phyloP scores from a whole-genome alignment of 1,284 basidiomycete genomes.

The Lentinula novae-zelandiae region DNA sequence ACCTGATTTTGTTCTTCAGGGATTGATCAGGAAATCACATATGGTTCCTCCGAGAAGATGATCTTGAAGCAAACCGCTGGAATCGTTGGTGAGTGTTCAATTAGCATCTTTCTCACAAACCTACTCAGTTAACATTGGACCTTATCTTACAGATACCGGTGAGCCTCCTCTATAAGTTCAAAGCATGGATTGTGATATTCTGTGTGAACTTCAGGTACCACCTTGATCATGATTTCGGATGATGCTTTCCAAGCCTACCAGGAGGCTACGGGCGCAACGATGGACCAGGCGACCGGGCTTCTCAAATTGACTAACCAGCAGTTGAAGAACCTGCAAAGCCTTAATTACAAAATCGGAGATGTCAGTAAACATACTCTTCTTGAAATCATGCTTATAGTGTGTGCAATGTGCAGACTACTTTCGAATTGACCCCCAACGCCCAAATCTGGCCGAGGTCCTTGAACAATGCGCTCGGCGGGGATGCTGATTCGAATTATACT shows the following conservation, averaged over 20 bases:
- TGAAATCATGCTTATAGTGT: not conserved
- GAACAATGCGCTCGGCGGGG: slow-evolving; percentile 39
- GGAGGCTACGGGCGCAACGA: slow-evolving; percentile 38
- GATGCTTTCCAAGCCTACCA: slow-evolving; percentile 46
- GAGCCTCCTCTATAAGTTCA: not conserved
- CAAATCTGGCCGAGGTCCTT: slow-evolving; percentile 51
- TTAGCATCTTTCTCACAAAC: not conserved
- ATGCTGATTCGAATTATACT: slow-evolving; percentile 37
- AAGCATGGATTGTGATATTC: not conserved
- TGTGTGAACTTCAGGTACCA: slow-evolving; percentile 16
- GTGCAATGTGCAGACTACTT: slow-evolving; percentile 23
- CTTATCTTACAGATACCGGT: not conserved
- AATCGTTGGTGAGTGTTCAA: slow-evolving; percentile 17
- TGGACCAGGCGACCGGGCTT: slow-evolving; percentile 45
- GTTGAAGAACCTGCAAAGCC: slow-evolving; percentile 46
- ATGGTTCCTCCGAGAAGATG: slow-evolving; percentile 17
- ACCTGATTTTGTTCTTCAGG: not conserved
- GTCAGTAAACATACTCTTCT: slow-evolving; percentile 1
- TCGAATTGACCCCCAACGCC: slow-evolving; percentile 39
- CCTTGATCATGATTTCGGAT: slow-evolving; percentile 18
- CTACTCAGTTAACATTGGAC: not conserved
- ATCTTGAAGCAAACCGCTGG: slow-evolving; percentile 18
- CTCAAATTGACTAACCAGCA: slow-evolving; percentile 50
- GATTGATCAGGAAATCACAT: slow-evolving; percentile 27
- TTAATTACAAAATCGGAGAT: slow-evolving; percentile 47